phyloP scores from a whole-genome alignment of 345 rosid genomes.

The Syzygium aqueum region DNA sequence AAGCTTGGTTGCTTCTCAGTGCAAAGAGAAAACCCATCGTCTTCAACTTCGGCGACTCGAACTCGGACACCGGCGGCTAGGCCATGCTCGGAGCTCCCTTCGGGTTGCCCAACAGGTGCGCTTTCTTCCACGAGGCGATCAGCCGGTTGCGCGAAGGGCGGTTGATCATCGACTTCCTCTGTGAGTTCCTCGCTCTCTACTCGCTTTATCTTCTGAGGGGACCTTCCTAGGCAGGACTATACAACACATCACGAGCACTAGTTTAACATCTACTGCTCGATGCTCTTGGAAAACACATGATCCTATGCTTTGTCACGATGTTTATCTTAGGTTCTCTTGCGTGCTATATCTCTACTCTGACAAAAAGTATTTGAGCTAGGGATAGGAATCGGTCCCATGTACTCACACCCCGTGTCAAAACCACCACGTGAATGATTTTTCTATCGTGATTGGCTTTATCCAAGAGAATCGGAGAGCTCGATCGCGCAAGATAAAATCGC shows the following conservation, averaged over 20 bases:
- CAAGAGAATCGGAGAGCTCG: not conserved
- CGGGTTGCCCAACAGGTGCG: not conserved
- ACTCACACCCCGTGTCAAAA: not conserved
- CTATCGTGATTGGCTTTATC: not conserved
- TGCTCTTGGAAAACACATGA: not conserved
- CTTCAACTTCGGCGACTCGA: slow-evolving; percentile 48
- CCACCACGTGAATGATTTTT: not conserved
- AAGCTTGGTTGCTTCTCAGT: slow-evolving; percentile 12
- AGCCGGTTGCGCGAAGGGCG: slow-evolving; percentile 35
- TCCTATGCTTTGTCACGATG: not conserved
- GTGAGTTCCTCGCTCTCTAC: slow-evolving; percentile 18
- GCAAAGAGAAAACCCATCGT: slow-evolving; percentile 19
- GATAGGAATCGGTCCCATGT: not conserved
- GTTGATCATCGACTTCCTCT: slow-evolving; percentile 44
- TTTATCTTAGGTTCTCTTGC: not conserved
- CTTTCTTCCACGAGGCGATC: not conserved
- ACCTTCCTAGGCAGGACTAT: not conserved
- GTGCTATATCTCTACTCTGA: not conserved
- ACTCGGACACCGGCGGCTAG: slow-evolving; percentile 47
- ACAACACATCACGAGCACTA: not conserved
- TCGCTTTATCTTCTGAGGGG: not conserved
- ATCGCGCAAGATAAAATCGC: not conserved
- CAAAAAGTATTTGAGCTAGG: not conserved
- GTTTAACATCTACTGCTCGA: not conserved
- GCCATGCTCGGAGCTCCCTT: slow-evolving; percentile 22